Evolutionary conservation across 345 rosid genomes (phyloP).

Genomic region (Noccaea bulbosa): DNA sequence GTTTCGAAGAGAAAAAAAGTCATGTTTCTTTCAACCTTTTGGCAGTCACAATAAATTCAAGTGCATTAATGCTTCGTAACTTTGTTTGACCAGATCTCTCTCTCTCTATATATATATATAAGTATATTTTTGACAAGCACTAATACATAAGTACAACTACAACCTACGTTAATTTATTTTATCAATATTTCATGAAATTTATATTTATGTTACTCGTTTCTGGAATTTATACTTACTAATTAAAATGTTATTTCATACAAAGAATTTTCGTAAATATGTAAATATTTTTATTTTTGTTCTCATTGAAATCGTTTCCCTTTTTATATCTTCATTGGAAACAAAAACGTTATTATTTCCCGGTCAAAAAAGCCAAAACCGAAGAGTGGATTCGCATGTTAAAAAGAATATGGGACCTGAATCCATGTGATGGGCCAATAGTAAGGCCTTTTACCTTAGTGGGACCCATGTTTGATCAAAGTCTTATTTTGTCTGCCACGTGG

Average conservation of each 20-base stretch:
- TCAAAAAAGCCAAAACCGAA: conserved; percentile 13
- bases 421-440: conserved; percentile 38
- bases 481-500: conserved; percentile 44
- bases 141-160: not conserved
- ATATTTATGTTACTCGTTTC: too few species aligned
- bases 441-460: conserved; percentile 33
- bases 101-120: too few species aligned
- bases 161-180: too few species aligned
- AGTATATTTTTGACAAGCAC: not conserved
- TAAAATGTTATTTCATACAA: too few species aligned
- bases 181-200: too few species aligned
- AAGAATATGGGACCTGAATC: conserved; percentile 31
- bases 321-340: not conserved
- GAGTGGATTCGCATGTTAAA: conserved; percentile 21
- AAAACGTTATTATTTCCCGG: not conserved
- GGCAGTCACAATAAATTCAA: conserved; percentile 33
- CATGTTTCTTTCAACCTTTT: conserved; percentile 9
- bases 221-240: too few species aligned
- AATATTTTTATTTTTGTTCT: not conserved
- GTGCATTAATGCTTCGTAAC: conserved; percentile 32
- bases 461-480: conserved; percentile 37
- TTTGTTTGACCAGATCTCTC: conserved; percentile 42
- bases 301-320: not conserved
- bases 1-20: not conserved
- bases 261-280: too few species aligned